Base-by-base conservation (phyloP, 805 yeast species). In the Wickerhamiella azyma region DNA sequence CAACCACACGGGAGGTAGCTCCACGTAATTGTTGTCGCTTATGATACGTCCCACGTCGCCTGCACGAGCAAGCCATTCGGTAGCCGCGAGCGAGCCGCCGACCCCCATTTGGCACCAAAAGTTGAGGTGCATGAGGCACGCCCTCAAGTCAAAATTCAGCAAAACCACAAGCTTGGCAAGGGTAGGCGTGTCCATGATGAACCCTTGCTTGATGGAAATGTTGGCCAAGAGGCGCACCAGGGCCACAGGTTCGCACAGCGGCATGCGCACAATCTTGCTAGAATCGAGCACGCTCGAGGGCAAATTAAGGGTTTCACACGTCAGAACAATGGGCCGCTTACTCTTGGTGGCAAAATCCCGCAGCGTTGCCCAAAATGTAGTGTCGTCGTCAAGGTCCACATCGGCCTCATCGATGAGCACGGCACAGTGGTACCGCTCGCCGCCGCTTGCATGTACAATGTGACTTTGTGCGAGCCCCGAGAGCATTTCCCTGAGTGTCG, bases 321-420 rank as follows among this genome's bases (percentile, higher is more conserved):
- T 79, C 11, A 85, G 50, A 1, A 83, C 69, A 0, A 85, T 70
- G 0, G 94, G 94, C 45, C 88, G 64, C 52, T 84, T 67, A 0
- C 85, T 71, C 14, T 72, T 69, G 32, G 68, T 67, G 35, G 85
- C 61, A 11, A 84, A 68, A 41, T 75, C 79, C 39, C 72, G 74
- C 2, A 85, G 69, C 2, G 80, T 76, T 1, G 69, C 57, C 96
- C 96, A 92, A 57, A 89, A 88, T 1, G 77, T 76, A 47, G 73
- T 75, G 55, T 92, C 97, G 36, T 72, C 76, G 45, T 76, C 85
- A 55, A 81, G 85, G 16, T 88, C 59, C 9, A 84, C 67, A 58
- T 89, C 95, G 36, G 83, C 88, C 55, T 89, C 96, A 54, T 88
- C 95, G 48, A 89, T 68, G 29, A 92, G 61, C 3, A 92, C 78